Percentiles rank a stretch among this genome's conserved stretches.
These are phyloP conservation scores for Brassica napus DNA, from an alignment of 345 rosid genomes.

Conservation along the genomic window Da-Ae NC_063440.1:1895001-1895500, in stretches of 20 bases:
- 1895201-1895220: constrained; percentile 89
- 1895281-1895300: constrained; percentile 46
- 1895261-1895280: constrained; percentile 53
- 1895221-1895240: constrained; percentile 45
- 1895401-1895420: background rate
- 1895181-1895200: constrained; percentile 87
- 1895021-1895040: constrained; percentile 41
- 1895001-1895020: constrained; percentile 37
- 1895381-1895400: background rate
- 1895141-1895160: constrained; percentile 40
- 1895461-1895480: background rate
- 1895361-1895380: background rate
- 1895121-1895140: constrained; percentile 40
- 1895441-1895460: background rate
- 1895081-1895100: constrained; percentile 33
- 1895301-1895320: constrained; percentile 51
- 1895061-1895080: constrained; percentile 37
- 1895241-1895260: constrained; percentile 40
- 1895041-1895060: constrained; percentile 41
- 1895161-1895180: constrained; percentile 45
- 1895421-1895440: background rate
- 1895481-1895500: background rate
- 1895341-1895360: background rate
- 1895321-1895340: constrained; percentile 18
- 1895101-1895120: constrained; percentile 36